phyloP scores from a whole-genome alignment of 495 filamentous ascomycete genomes.

The Podospora sp. region DNA sequence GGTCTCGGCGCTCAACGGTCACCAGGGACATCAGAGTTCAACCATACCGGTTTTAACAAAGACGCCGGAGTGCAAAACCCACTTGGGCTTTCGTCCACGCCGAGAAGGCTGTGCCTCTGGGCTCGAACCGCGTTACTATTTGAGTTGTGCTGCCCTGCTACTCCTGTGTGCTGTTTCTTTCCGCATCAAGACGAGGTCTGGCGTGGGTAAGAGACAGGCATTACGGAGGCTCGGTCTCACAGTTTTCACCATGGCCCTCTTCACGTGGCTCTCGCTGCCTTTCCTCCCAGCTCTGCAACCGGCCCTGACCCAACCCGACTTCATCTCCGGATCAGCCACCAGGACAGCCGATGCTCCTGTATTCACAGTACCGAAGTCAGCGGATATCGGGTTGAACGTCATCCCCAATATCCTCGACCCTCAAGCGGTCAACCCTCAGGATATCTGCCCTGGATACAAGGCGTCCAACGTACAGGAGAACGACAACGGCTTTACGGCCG shows the following conservation, averaged over 20 bases:
- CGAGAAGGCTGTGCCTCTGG: neutral
- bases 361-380: constrained; percentile 54
- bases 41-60: neutral
- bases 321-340: neutral
- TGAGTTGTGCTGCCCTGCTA: constrained; percentile 11
- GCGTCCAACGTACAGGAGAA: constrained; percentile 61
- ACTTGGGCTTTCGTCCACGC: neutral
- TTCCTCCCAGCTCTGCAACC: constrained; percentile 19
- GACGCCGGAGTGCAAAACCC: neutral
- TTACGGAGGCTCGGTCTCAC: neutral
- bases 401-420: constrained; percentile 76
- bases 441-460: constrained; percentile 74
- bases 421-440: constrained; percentile 69
- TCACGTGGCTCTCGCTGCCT: constrained; percentile 23
- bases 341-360: constrained; percentile 16
- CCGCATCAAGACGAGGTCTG: neutral
- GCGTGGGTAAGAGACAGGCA: neutral
- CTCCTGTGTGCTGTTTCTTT: neutral
- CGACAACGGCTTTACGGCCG: constrained; percentile 57
- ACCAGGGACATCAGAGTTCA: constrained; percentile 10
- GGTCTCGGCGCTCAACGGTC: constrained; percentile 10
- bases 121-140: neutral
- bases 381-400: constrained; percentile 58
- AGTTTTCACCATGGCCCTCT: constrained; percentile 27
- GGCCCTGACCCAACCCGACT: neutral